Percentiles rank a stretch among this genome's conserved stretches.
These are phyloP conservation scores for Persicaria tinctoria DNA, from an alignment of 148 eudicot species.

Conservation along the genomic window DNA sequence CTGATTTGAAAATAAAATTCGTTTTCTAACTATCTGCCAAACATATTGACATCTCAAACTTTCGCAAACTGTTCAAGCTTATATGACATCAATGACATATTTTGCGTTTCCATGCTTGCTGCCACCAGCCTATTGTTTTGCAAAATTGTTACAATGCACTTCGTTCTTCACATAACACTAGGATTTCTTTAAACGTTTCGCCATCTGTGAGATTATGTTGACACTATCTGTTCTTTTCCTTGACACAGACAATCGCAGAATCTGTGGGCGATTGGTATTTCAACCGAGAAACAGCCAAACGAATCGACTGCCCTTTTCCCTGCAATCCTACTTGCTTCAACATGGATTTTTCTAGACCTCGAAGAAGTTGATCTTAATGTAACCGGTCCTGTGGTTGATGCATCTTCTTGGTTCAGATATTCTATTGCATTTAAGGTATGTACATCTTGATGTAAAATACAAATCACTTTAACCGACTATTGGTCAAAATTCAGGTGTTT, in stretches of 20 bases:
- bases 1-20: too few species aligned
- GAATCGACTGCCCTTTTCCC: conserved; percentile 71
- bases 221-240: conserved; percentile 11
- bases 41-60: too few species aligned
- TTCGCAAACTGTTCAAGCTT: too few species aligned
- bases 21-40: too few species aligned
- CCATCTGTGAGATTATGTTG: neutral
- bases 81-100: too few species aligned
- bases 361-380: conserved; percentile 10
- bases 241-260: conserved; percentile 69
- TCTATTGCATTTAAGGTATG: neutral
- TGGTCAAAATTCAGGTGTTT: neutral
- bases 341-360: conserved; percentile 31
- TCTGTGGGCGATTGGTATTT: conserved; percentile 89
- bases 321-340: conserved; percentile 84
- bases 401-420: neutral
- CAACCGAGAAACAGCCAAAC: conserved; percentile 39
- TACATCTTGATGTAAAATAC: neutral
- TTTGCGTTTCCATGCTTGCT: too few species aligned
- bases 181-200: neutral
- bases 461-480: neutral
- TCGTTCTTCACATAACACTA: too few species aligned
- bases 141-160: too few species aligned
- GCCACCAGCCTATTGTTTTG: too few species aligned
- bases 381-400: neutral